Base-by-base conservation (phyloP, 495 filamentous ascomycete species). In the Xylaria intraflava region DNA sequence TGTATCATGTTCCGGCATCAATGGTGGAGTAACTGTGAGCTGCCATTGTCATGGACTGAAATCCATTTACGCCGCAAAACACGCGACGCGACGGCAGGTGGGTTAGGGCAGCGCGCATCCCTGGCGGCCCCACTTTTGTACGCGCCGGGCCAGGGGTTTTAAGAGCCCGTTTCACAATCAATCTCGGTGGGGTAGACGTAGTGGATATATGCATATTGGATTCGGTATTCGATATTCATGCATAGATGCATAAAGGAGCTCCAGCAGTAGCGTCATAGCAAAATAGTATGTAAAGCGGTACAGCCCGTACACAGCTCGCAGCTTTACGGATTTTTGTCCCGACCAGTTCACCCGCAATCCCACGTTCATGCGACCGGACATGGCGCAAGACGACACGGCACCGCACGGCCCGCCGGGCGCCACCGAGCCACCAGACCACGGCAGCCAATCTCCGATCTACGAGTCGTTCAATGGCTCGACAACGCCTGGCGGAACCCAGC, bases 391-490 rank as follows among this genome's bases (percentile, higher is more conserved):
- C 58, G 46, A 58, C 31, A 60, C 51, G 57, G 16, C 47, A 27
- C 35, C 62, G 44, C 66, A 62, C 27, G 68, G 67, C 16, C 62
- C 65, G 3, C 65, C 72, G 3, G 65, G 69, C 23, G 67, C 57
- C 16, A 67, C 67, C 16, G 64, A 60, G 43, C 54, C 66, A 16
- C 64, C 71, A 6, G 56, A 62, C 6, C 64, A 72, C 50, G 62
- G 64, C 36, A 57, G 67, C 39, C 56, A 62, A 0, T 53, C 57
- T 0, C 65, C 68, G 51, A 57, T 65, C 30, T 69, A 70, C 59
- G 72, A 75, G 56, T 62, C 65, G 31, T 72, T 76, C 53, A 45
- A 65, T 66, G 73, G 16, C 68, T 70, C 55, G 68, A 67, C 39
- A 61, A 64, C 33, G 64, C 68, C 43, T 71, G 54, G 54, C 36